phyloP scores from a whole-genome alignment of 2,329 filamentous ascomycete species.

The Colletotrichum spaethianum region DNA sequence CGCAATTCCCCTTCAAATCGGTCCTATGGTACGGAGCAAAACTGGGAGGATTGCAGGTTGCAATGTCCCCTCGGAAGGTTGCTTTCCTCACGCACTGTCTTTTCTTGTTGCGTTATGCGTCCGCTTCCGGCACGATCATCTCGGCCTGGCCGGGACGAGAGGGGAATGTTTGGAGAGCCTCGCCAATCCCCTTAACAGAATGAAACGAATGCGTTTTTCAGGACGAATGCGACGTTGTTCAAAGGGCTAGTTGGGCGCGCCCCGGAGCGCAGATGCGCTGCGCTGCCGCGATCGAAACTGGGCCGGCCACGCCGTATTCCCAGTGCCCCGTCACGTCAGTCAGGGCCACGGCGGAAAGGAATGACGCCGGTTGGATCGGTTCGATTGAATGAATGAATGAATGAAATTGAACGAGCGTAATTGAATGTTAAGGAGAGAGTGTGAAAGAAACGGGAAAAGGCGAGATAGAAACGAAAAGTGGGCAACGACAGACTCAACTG shows the following conservation, averaged over 20 bases:
- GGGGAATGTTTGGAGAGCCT: not conserved
- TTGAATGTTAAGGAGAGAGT: constrained; percentile 2
- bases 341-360: constrained; percentile 20
- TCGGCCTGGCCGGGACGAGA: constrained; percentile 17
- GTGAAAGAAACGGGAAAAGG: constrained; percentile 1
- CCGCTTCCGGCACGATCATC: constrained; percentile 20
- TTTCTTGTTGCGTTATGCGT: constrained; percentile 7
- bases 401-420: constrained; percentile 15
- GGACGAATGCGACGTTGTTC: constrained; percentile 19
- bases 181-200: not conserved
- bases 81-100: not conserved
- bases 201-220: constrained; percentile 16
- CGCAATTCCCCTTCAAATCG: not conserved
- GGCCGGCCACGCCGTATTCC: constrained; percentile 5
- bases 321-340: not conserved
- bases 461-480: constrained; percentile 33
- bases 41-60: not conserved
- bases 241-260: constrained; percentile 3
- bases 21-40: not conserved
- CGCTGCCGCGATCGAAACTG: constrained; percentile 15
- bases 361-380: constrained; percentile 9
- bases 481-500: constrained; percentile 24
- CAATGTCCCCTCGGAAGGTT: not conserved
- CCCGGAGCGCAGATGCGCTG: constrained; percentile 20
- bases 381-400: constrained; percentile 14